Percentiles rank a stretch among this genome's conserved stretches.
These are phyloP conservation scores for Pseudonectria buxi DNA, from an alignment of 2,329 filamentous ascomycete genomes.

Conservation along the genomic window DNA sequence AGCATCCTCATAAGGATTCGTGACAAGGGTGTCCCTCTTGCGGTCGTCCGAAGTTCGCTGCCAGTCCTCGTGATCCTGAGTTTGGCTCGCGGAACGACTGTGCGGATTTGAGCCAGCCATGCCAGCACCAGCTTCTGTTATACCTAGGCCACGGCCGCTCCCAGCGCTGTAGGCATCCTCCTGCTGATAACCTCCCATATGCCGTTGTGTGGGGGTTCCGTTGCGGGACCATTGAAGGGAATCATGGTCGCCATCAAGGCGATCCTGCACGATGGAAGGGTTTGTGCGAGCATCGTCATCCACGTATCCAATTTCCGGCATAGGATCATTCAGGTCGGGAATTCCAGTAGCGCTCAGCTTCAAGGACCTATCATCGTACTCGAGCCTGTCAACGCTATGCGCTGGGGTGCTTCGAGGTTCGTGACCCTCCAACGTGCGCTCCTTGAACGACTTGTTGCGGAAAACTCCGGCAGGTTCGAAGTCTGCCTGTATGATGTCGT, in stretches of 20 bases:
- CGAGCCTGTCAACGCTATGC: conserved; percentile 53
- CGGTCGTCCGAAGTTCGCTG: conserved; percentile 54
- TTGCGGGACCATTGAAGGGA: conserved; percentile 49
- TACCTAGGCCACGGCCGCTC: conserved; percentile 31
- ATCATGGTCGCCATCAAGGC: conserved; percentile 46
- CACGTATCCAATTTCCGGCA: conserved; percentile 69
- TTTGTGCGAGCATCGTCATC: conserved; percentile 72
- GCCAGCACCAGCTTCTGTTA: conserved; percentile 44
- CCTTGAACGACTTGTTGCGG: conserved; percentile 59
- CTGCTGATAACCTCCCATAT: conserved; percentile 22
- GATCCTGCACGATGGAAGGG: conserved; percentile 74
- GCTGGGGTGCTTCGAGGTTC: conserved; percentile 49
- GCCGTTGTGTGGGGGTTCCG: conserved; percentile 39
- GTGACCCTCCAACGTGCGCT: conserved; percentile 52
- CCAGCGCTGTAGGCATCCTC: conserved; percentile 26
- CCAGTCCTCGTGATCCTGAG: conserved; percentile 57
- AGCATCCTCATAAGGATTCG: conserved; percentile 60
- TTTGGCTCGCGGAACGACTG: conserved; percentile 46
- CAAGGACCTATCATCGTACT: conserved; percentile 40
- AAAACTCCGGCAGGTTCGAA: conserved; percentile 45
- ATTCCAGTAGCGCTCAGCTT: conserved; percentile 63
- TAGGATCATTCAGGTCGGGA: conserved; percentile 61
- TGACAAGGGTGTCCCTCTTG: conserved; percentile 60
- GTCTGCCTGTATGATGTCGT: conserved; percentile 28
- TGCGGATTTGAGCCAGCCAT: conserved; percentile 34